Percentiles rank a stretch among this genome's conserved stretches.
These are phyloP conservation scores for Phytophthora aleatoria DNA, from an alignment of 352 stramenopile genomes.

Conservation along the genomic window DNA sequence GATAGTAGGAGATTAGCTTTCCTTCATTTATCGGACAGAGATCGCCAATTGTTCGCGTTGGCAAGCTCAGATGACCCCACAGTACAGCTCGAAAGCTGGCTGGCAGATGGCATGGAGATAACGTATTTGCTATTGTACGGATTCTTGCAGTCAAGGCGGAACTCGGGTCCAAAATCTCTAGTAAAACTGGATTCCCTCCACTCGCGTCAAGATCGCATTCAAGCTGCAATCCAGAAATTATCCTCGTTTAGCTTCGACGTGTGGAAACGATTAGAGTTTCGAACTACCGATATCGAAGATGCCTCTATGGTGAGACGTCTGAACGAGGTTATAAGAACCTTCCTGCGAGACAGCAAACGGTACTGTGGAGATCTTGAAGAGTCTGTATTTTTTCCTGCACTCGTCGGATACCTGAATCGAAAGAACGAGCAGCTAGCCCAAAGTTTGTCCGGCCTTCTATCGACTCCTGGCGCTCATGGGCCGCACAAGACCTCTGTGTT, in stretches of 20 bases:
- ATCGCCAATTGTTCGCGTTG: conserved; percentile 20
- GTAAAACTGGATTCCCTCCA: conserved; percentile 16
- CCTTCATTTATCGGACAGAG: conserved; percentile 27
- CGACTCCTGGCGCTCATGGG: not conserved
- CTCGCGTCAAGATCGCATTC: conserved; percentile 17
- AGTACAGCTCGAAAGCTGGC: conserved; percentile 21
- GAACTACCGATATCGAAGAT: conserved; percentile 22
- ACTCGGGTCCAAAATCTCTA: conserved; percentile 20
- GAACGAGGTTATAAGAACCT: conserved; percentile 16
- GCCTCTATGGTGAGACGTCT: conserved; percentile 21
- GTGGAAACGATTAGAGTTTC: conserved; percentile 31
- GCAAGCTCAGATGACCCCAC: conserved; percentile 2
- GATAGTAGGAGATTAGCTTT: conserved; percentile 23
- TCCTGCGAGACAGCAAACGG: conserved; percentile 10
- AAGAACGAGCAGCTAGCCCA: conserved; percentile 19
- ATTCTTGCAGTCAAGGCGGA: conserved; percentile 21
- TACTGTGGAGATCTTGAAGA: conserved; percentile 14
- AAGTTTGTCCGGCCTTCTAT: conserved; percentile 12
- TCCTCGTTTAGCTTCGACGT: conserved; percentile 28
- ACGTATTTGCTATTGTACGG: conserved; percentile 26
- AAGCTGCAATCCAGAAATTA: conserved; percentile 25
- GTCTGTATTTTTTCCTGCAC: conserved; percentile 19
- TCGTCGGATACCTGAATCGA: conserved; percentile 20
- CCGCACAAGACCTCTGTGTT: conserved; percentile 2
- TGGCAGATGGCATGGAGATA: conserved; percentile 26